Percentiles rank a stretch among this genome's conserved stretches.
phyloP scores from a whole-genome alignment of 2,329 filamentous ascomycete genomes.

The Aspergillus sp. region DNA sequence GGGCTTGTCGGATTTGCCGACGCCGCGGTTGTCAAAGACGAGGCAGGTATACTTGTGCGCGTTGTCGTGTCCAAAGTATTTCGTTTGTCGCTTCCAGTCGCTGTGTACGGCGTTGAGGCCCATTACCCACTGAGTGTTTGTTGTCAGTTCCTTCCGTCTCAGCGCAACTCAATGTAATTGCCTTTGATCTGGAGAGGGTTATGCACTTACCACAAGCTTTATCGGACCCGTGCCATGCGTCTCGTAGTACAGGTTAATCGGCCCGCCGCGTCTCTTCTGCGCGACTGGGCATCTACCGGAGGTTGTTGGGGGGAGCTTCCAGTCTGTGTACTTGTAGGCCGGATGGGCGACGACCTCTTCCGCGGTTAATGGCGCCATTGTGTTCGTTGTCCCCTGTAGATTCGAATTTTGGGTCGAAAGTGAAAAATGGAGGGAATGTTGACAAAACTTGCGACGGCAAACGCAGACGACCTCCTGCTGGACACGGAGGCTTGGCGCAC shows the following conservation, averaged over 20 bases:
- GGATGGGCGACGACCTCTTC: constrained; percentile 38
- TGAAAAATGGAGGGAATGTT: background rate
- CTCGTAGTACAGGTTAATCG: constrained; percentile 76
- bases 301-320: constrained; percentile 64
- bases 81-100: constrained; percentile 82
- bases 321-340: constrained; percentile 35
- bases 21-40: constrained; percentile 81
- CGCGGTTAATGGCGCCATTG: constrained; percentile 35
- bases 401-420: background rate
- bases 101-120: constrained; percentile 72
- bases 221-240: constrained; percentile 75
- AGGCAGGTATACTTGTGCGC: constrained; percentile 72
- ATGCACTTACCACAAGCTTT: constrained; percentile 70
- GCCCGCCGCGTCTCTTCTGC: constrained; percentile 68
- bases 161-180: too few species aligned
- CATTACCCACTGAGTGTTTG: constrained; percentile 69
- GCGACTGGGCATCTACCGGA: constrained; percentile 68
- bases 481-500: background rate
- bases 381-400: background rate
- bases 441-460: background rate
- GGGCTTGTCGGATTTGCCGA: constrained; percentile 80
- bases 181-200: too few species aligned
- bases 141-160: too few species aligned
- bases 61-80: constrained; percentile 76
- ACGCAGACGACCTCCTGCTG: background rate